phyloP scores from a whole-genome alignment of 768 basidiomycete genomes.

The Auriscalpium microsporum region DNA sequence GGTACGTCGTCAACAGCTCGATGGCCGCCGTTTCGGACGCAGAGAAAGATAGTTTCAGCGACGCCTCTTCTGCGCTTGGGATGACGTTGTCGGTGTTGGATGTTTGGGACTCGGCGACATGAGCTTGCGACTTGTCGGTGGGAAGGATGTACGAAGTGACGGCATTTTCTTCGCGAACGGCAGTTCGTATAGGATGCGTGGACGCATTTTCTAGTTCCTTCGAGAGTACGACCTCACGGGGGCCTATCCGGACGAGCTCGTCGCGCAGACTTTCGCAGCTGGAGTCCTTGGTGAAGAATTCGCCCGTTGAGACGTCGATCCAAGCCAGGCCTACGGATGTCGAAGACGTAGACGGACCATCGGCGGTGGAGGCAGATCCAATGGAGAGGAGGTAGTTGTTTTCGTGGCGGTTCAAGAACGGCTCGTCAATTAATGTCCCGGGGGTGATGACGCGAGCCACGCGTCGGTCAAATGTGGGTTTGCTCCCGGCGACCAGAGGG shows the following conservation, averaged over 20 bases:
- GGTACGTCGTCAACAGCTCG: conserved; percentile 51
- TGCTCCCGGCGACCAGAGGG: conserved; percentile 35
- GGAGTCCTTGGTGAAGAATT: conserved; percentile 72
- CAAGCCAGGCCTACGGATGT: conserved; percentile 67
- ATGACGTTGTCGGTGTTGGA: conserved; percentile 15
- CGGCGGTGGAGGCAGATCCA: conserved; percentile 14
- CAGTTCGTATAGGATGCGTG: conserved; percentile 38
- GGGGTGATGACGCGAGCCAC: conserved; percentile 87
- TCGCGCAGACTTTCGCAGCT: conserved; percentile 55
- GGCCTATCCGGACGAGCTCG: conserved; percentile 72
- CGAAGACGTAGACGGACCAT: not conserved
- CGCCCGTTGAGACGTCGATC: conserved; percentile 92
- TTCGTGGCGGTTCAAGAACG: conserved; percentile 76
- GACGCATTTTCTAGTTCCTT: conserved; percentile 27
- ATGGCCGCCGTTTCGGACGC: conserved; percentile 48
- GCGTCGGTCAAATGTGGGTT: conserved; percentile 64
- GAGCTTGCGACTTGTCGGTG: not conserved
- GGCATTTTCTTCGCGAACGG: conserved; percentile 45
- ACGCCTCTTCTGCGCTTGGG: not conserved
- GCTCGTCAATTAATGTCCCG: conserved; percentile 89
- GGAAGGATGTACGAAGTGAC: conserved; percentile 42
- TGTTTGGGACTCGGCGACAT: not conserved
- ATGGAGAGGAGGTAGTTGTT: conserved; percentile 87
- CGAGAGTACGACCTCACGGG: conserved; percentile 74
- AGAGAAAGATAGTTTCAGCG: conserved; percentile 15